Conservation (phyloP, 163 green algal species). For the Chlamydomonas reinhardtii region DNA sequence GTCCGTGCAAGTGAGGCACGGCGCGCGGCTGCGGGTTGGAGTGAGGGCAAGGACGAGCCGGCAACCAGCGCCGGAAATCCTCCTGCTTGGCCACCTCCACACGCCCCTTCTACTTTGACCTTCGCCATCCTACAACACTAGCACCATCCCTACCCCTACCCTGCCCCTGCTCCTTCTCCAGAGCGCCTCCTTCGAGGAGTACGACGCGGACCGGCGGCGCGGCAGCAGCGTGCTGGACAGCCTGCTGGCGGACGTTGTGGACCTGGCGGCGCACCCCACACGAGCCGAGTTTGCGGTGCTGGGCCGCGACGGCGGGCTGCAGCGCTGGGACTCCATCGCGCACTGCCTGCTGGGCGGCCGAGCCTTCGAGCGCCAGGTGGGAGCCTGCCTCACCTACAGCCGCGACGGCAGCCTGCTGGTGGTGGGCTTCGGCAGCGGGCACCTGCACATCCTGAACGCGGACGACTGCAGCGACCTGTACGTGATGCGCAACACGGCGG, state of each 20-base stretch:
- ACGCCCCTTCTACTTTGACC: too few species aligned
- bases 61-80: too few species aligned
- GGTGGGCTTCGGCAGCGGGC: slow-evolving; percentile 24
- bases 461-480: slow-evolving; percentile 48
- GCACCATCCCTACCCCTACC: too few species aligned
- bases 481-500: slow-evolving; percentile 58
- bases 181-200: slow-evolving; percentile 61
- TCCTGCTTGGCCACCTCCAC: too few species aligned
- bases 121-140: too few species aligned
- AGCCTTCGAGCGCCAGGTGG: slow-evolving; percentile 16
- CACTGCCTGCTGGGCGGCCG: slow-evolving; percentile 40
- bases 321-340: slow-evolving; percentile 51
- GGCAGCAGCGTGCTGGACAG: slow-evolving; percentile 51
- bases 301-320: slow-evolving; percentile 51
- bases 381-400: slow-evolving; percentile 39
- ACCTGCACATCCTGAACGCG: slow-evolving; percentile 55
- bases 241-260: slow-evolving; percentile 49
- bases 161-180: neutral
- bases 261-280: slow-evolving; percentile 69
- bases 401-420: slow-evolving; percentile 43
- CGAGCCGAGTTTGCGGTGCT: slow-evolving; percentile 62
- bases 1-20: slow-evolving; percentile 48
- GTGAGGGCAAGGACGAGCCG: slow-evolving; percentile 21
- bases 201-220: slow-evolving; percentile 46
- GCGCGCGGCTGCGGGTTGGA: neutral